Conservation (phyloP, 2,329 filamentous ascomycete genomes). For the Alternaria tenuissima region DNA sequence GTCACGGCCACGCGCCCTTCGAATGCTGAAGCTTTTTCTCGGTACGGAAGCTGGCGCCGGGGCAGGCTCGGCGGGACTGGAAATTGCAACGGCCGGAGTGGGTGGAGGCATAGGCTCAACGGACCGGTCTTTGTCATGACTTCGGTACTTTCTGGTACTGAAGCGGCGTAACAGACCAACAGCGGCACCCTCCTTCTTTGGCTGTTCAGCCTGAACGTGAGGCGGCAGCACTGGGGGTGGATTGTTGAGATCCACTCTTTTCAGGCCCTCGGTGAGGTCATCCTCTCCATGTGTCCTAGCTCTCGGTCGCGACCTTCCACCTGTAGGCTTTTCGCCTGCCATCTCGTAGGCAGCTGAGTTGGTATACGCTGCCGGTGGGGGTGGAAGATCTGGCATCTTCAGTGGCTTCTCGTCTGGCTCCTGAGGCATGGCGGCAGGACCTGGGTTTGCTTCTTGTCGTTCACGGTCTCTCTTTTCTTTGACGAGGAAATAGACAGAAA, state of each 20-base stretch:
- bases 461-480: constrained; percentile 92
- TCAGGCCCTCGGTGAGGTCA: constrained; percentile 77
- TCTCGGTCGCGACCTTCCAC: constrained; percentile 81
- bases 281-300: constrained; percentile 96
- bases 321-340: constrained; percentile 85
- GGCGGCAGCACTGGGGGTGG: constrained; percentile 63
- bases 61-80: constrained; percentile 73
- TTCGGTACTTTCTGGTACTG: constrained; percentile 82
- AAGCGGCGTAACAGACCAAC: constrained; percentile 86
- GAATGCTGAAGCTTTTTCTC: constrained; percentile 89
- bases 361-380: constrained; percentile 87
- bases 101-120: constrained; percentile 71
- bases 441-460: constrained; percentile 65
- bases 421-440: constrained; percentile 65
- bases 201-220: constrained; percentile 55
- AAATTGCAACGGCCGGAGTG: constrained; percentile 81
- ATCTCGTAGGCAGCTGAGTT: constrained; percentile 87
- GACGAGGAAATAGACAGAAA: constrained; percentile 97
- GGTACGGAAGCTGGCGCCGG: constrained; percentile 66
- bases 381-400: constrained; percentile 75
- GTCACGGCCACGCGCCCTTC: constrained; percentile 65
- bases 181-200: constrained; percentile 87
- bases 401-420: constrained; percentile 65
- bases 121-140: constrained; percentile 55
- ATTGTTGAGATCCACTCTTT: constrained; percentile 67